Evolutionary conservation across 164 flowering plant genomes (phyloP).

Genomic region (Cinnamomum micranthum): DNA sequence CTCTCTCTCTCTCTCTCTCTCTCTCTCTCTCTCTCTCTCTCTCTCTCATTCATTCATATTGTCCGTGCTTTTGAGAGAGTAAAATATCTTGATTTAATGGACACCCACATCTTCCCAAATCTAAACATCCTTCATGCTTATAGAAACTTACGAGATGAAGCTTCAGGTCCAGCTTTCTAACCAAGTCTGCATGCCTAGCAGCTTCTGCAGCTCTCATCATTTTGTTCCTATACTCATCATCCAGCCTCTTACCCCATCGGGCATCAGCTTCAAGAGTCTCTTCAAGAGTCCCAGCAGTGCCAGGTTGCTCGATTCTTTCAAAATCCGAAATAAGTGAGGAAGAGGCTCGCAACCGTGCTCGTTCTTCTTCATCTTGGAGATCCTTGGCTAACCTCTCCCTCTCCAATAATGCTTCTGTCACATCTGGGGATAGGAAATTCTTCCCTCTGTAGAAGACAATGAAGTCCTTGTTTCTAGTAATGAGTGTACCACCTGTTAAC

Average conservation of each 20-base stretch:
- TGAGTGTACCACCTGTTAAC: constrained; percentile 85
- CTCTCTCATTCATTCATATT: too few species aligned
- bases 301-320: constrained; percentile 31
- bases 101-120: too few species aligned
- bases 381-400: constrained; percentile 74
- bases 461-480: constrained; percentile 85
- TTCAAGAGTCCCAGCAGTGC: constrained; percentile 69
- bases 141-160: constrained; percentile 65
- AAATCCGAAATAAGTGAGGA: constrained; percentile 32
- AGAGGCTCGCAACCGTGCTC: constrained; percentile 69
- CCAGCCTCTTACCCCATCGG: constrained; percentile 78
- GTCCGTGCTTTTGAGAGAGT: too few species aligned
- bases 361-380: constrained; percentile 89
- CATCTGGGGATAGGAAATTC: constrained; percentile 72
- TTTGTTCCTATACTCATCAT: constrained; percentile 41
- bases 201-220: constrained; percentile 65
- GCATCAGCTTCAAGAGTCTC: constrained; percentile 85
- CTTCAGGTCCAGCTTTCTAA: constrained; percentile 72
- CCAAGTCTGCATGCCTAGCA: constrained; percentile 60
- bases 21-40: too few species aligned
- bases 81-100: too few species aligned
- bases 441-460: constrained; percentile 91
- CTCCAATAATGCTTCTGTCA: constrained; percentile 72
- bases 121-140: neutral
- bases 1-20: too few species aligned